These are phyloP conservation scores for Coprinellus micaceus DNA, from an alignment of 768 basidiomycete species.

Conservation along the genomic window DNA sequence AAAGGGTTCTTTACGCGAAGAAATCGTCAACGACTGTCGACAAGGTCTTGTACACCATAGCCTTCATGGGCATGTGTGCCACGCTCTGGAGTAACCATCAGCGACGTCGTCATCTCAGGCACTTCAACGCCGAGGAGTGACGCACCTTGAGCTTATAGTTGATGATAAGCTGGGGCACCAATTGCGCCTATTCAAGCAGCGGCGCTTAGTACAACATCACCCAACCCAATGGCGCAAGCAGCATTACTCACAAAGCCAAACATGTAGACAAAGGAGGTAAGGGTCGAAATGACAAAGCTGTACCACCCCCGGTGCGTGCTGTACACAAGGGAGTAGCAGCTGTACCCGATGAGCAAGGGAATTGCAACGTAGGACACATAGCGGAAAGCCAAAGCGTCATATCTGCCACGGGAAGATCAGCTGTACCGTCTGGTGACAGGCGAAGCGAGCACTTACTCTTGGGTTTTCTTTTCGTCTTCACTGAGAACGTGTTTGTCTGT, in stretches of 20 bases:
- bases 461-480: conserved; percentile 96
- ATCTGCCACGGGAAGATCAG: conserved; percentile 43
- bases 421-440: background rate
- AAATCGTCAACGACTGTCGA: conserved; percentile 91
- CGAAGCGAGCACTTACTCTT: conserved; percentile 60
- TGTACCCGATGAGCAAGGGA: conserved; percentile 74
- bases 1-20: conserved; percentile 60
- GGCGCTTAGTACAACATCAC: conserved; percentile 6
- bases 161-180: conserved; percentile 86
- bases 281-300: conserved; percentile 88
- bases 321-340: conserved; percentile 76
- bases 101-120: background rate
- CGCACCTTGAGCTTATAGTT: conserved; percentile 93
- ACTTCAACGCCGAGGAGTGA: conserved; percentile 19
- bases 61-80: conserved; percentile 98
- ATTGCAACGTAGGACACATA: conserved; percentile 90
- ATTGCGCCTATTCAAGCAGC: conserved; percentile 58
- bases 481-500: conserved; percentile 90
- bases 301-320: conserved; percentile 94
- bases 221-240: no score
- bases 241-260: conserved; percentile 98
- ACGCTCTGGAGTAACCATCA: conserved; percentile 60
- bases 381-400: conserved; percentile 90
- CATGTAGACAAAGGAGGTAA: conserved; percentile 92
- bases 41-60: conserved; percentile 93